Evolutionary conservation across 1,284 basidiomycete species (phyloP).

Genomic region (Chondrostereum purpureum): DNA sequence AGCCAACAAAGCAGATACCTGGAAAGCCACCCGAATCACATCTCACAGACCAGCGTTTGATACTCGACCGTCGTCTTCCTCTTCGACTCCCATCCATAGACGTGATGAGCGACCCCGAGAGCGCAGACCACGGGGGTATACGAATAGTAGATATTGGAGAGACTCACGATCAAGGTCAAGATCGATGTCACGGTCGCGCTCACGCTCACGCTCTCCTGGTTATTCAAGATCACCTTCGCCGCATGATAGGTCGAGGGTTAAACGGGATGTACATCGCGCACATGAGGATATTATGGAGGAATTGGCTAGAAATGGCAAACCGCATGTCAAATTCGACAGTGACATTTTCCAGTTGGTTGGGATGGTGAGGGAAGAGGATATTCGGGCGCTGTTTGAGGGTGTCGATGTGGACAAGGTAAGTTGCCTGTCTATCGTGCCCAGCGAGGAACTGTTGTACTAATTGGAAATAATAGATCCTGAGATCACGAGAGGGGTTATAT

Average conservation of each 20-base stretch:
- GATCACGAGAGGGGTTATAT: constrained; percentile 63
- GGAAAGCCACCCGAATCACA: constrained; percentile 1
- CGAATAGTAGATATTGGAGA: too few species aligned
- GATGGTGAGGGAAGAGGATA: constrained; percentile 57
- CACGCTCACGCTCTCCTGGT: background rate
- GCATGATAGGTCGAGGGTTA: background rate
- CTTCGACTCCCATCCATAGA: constrained; percentile 17
- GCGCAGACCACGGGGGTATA: background rate
- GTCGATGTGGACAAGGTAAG: constrained; percentile 65
- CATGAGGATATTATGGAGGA: constrained; percentile 46
- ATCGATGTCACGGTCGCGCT: constrained; percentile 5
- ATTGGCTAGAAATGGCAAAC: constrained; percentile 54
- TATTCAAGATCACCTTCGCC: constrained; percentile 2
- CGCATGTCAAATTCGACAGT: constrained; percentile 57
- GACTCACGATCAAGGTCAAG: constrained; percentile 2
- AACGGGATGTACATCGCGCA: constrained; percentile 16
- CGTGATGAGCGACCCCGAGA: background rate
- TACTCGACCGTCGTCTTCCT: constrained; percentile 7
- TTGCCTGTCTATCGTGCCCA: too few species aligned
- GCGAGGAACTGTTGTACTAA: too few species aligned
- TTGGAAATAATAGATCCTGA: constrained; percentile 48
- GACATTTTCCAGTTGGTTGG: constrained; percentile 36
- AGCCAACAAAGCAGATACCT: constrained; percentile 1
- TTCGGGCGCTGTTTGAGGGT: constrained; percentile 50
- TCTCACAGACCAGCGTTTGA: background rate